phyloP scores from a whole-genome alignment of 148 eudicot species.

The Selenicereus undatus region DNA sequence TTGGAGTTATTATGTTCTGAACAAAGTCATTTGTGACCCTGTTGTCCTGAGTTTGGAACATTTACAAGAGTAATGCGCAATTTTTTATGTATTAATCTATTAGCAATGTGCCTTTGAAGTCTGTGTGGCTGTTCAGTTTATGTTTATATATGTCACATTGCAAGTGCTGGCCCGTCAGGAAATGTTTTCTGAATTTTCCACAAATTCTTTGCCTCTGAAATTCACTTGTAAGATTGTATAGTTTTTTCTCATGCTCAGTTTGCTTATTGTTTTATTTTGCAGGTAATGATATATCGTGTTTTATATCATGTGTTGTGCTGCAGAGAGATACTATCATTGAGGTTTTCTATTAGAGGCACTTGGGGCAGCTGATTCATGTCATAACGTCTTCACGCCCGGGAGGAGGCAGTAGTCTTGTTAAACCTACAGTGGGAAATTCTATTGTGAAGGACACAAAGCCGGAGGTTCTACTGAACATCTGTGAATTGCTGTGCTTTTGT shows the following conservation, averaged over 20 bases:
- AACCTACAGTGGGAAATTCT: conserved; percentile 32
- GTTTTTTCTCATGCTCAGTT: conserved; percentile 8
- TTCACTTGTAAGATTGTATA: conserved; percentile 18
- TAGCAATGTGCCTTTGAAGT: conserved; percentile 12
- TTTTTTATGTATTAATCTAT: not conserved
- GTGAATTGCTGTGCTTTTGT: conserved; percentile 87
- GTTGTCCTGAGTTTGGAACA: not conserved
- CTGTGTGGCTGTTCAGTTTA: conserved; percentile 19
- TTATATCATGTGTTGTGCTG: conserved; percentile 21
- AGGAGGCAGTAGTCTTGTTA: conserved; percentile 29
- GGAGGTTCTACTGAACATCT: conserved; percentile 76
- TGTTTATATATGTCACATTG: conserved; percentile 25
- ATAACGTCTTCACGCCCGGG: conserved; percentile 69
- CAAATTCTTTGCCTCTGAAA: conserved; percentile 15
- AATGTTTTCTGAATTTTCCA: conserved; percentile 22
- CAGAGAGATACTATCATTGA: conserved; percentile 87
- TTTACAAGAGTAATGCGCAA: not conserved
- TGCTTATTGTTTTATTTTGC: not conserved
- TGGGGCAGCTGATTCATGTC: conserved; percentile 74
- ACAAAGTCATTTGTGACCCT: not conserved
- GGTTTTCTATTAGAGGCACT: conserved; percentile 87
- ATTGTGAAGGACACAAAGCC: conserved; percentile 47
- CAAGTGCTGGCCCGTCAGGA: conserved; percentile 19
- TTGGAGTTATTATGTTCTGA: not conserved
- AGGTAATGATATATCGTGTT: conserved; percentile 1